Conservation (phyloP, 768 basidiomycete genomes). For the Baorangia bicolor region DNA sequence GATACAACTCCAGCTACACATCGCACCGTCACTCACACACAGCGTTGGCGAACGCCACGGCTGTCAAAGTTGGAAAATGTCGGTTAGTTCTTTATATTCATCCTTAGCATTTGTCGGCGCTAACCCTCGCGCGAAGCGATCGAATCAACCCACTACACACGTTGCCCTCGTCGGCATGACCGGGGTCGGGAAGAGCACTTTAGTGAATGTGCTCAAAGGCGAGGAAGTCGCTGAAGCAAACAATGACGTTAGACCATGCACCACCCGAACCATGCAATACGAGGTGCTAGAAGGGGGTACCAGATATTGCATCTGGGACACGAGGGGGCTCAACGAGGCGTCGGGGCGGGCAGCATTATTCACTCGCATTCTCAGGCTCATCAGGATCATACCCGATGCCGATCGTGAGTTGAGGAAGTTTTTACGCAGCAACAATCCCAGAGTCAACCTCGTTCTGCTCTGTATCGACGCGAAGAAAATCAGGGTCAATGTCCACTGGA, state of each 20-base stretch:
- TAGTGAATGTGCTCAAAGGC: slow-evolving; percentile 27
- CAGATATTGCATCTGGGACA: slow-evolving; percentile 24
- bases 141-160: slow-evolving; percentile 3
- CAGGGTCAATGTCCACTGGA: slow-evolving; percentile 15
- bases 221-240: slow-evolving; percentile 7
- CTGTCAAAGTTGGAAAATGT: slow-evolving; percentile 10
- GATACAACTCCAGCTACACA: not conserved
- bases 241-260: slow-evolving; percentile 24
- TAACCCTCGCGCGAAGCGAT: slow-evolving; percentile 1
- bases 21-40: not conserved
- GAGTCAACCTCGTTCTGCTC: slow-evolving; percentile 19
- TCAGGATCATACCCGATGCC: slow-evolving; percentile 10
- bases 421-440: slow-evolving; percentile 11
- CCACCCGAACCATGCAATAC: slow-evolving; percentile 3
- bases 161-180: slow-evolving; percentile 25
- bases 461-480: slow-evolving; percentile 24
- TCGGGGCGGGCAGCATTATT: not conserved
- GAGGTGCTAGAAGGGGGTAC: slow-evolving; percentile 3
- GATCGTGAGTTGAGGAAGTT: slow-evolving; percentile 18
- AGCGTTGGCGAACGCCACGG: not conserved
- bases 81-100: slow-evolving; percentile 11
- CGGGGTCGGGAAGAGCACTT: slow-evolving; percentile 28
- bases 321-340: slow-evolving; percentile 26
- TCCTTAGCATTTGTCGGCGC: not conserved
- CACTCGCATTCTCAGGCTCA: not conserved